These are phyloP conservation scores for Zalaria sp. DNA, from an alignment of 2,329 filamentous ascomycete genomes.

Conservation along the genomic window DNA sequence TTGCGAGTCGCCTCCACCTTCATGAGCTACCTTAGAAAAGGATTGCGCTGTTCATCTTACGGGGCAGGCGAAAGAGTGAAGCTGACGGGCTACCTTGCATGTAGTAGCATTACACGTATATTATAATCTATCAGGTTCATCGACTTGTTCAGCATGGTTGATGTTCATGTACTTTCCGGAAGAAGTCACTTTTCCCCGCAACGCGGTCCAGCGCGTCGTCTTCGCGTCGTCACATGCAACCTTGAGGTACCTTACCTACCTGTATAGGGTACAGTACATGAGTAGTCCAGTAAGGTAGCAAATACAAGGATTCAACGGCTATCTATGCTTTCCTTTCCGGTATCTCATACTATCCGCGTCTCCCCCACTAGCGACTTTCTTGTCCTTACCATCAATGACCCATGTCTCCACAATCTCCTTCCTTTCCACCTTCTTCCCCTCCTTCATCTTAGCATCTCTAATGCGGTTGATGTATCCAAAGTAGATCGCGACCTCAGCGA, in stretches of 20 bases:
- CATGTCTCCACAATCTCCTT: constrained; percentile 60
- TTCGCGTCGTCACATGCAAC: no score
- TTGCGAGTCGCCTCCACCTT: not conserved
- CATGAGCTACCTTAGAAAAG: not conserved
- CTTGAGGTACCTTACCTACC: no score
- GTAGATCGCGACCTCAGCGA: constrained; percentile 69
- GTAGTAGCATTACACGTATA: no score
- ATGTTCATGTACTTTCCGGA: no score
- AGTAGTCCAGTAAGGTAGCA: constrained; percentile 4
- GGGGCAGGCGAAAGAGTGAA: constrained; percentile 11
- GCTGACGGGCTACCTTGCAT: no score
- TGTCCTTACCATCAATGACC: constrained; percentile 32
- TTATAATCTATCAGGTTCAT: no score
- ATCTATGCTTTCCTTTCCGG: constrained; percentile 30
- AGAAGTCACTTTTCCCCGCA: no score
- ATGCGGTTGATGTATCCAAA: constrained; percentile 60
- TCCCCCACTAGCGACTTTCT: not conserved
- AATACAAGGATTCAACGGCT: constrained; percentile 7
- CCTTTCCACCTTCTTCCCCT: constrained; percentile 46
- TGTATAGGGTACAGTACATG: no score
- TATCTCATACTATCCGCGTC: constrained; percentile 19
- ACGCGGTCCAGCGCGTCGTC: no score
- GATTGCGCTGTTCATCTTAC: not conserved
- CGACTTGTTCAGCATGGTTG: no score
- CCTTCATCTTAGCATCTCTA: constrained; percentile 50